Percentiles rank a stretch among this genome's conserved stretches.
These are phyloP conservation scores for Sclerotinia glacialis DNA, from an alignment of 2,329 filamentous ascomycete genomes.

Conservation along the genomic window DNA sequence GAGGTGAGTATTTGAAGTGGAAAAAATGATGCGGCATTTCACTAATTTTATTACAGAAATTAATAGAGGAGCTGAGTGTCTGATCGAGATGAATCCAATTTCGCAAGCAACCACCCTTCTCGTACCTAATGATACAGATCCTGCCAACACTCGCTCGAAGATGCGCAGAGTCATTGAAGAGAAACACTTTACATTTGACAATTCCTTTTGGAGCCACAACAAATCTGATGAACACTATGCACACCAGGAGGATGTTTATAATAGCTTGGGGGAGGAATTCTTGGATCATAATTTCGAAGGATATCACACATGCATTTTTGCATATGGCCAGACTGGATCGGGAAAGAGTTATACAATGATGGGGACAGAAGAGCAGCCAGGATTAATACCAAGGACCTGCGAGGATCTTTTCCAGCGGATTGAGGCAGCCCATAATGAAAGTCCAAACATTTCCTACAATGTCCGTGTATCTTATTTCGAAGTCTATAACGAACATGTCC, in stretches of 20 bases:
- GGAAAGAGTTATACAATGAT: constrained; percentile 99
- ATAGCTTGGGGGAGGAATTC: constrained; percentile 91
- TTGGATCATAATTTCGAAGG: constrained; percentile 99
- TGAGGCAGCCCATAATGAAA: constrained; percentile 67
- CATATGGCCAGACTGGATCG: constrained; percentile 95
- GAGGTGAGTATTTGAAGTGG: constrained; percentile 54
- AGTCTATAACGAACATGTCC: constrained; percentile 98
- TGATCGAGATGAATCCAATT: constrained; percentile 86
- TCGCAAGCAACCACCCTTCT: constrained; percentile 82
- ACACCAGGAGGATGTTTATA: constrained; percentile 89
- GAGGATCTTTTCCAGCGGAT: constrained; percentile 95
- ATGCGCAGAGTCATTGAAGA: constrained; percentile 77
- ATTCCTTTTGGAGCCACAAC: constrained; percentile 96
- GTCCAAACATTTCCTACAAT: constrained; percentile 91
- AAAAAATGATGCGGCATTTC: background rate
- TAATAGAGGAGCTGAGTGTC: constrained; percentile 74
- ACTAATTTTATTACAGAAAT: constrained; percentile 58
- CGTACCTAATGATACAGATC: constrained; percentile 59
- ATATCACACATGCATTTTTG: constrained; percentile 98
- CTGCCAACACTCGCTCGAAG: constrained; percentile 56
- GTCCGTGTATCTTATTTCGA: constrained; percentile 98
- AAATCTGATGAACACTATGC: constrained; percentile 80
- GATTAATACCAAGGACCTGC: constrained; percentile 91
- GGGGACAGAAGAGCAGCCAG: constrained; percentile 80
- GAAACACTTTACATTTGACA: constrained; percentile 93